These are phyloP conservation scores for Kalmusia sp. DNA, from an alignment of 2,329 filamentous ascomycete genomes.

Conservation along the genomic window DNA sequence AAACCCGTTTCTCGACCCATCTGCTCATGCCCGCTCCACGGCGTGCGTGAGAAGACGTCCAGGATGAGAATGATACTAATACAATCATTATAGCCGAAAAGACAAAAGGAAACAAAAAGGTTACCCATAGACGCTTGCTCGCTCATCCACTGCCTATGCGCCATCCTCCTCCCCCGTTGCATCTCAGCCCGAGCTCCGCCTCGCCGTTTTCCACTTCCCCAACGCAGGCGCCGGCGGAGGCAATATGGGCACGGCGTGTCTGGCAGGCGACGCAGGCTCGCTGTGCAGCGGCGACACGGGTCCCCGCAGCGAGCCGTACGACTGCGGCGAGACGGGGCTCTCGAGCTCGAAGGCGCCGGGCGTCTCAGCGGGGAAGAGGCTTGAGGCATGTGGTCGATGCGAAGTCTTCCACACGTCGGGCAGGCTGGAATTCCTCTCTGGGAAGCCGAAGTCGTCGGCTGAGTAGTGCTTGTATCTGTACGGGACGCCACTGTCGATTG, in stretches of 20 bases:
- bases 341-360: background rate
- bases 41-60: too few relatives aligned
- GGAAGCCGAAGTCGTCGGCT: slow-evolving; percentile 2
- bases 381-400: background rate
- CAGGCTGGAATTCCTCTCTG: background rate
- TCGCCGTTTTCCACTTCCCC: background rate
- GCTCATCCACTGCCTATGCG: too few relatives aligned
- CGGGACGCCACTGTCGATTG: background rate
- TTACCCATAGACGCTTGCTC: too few relatives aligned
- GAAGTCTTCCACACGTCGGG: background rate
- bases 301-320: too few relatives aligned
- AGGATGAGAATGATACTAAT: background rate
- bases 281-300: too few relatives aligned
- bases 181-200: background rate
- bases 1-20: too few relatives aligned
- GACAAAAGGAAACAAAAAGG: background rate
- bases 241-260: background rate
- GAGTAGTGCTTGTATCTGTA: background rate
- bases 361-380: background rate
- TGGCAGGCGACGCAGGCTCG: background rate
- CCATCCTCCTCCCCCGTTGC: too few relatives aligned
- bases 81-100: background rate
- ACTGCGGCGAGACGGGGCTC: background rate
- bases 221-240: background rate
- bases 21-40: too few relatives aligned